phyloP scores from a whole-genome alignment of 495 filamentous ascomycete species.

The Penicillium herquei region DNA sequence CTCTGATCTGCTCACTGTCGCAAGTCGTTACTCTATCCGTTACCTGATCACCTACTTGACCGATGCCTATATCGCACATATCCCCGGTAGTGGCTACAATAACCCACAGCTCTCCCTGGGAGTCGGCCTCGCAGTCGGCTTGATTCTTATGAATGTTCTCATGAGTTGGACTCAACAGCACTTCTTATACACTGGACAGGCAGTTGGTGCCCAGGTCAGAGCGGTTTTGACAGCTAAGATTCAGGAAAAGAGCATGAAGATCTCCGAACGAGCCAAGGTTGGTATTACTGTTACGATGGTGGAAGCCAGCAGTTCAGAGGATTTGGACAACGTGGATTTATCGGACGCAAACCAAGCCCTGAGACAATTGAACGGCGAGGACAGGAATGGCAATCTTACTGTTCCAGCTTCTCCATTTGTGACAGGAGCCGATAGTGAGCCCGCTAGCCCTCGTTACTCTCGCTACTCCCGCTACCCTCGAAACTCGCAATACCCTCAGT shows the following conservation, averaged over 20 bases:
- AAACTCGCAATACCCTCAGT: neutral
- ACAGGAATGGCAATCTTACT: neutral
- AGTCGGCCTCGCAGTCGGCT: neutral
- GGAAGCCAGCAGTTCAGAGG: neutral
- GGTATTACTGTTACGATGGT: neutral
- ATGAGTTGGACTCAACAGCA: neutral
- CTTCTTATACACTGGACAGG: neutral
- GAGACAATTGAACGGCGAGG: neutral
- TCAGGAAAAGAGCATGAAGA: constrained; percentile 1
- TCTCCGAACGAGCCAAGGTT: neutral
- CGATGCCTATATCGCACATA: neutral
- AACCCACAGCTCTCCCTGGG: neutral
- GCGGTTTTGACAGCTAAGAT: neutral
- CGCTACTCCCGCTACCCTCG: neutral
- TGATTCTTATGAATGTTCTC: neutral
- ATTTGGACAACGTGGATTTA: neutral
- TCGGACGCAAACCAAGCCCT: neutral
- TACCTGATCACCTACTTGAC: neutral
- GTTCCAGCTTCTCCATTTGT: neutral
- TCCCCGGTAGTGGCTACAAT: neutral
- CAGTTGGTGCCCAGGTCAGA: neutral
- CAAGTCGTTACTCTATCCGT: neutral
- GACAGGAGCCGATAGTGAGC: neutral
- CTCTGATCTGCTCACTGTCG: neutral
- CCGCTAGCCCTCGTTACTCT: neutral